Evolutionary conservation across 148 eudicot genomes (phyloP), one percentile per base, ranked within the genome.

Genomic region (Limonium bicolor): DNA sequence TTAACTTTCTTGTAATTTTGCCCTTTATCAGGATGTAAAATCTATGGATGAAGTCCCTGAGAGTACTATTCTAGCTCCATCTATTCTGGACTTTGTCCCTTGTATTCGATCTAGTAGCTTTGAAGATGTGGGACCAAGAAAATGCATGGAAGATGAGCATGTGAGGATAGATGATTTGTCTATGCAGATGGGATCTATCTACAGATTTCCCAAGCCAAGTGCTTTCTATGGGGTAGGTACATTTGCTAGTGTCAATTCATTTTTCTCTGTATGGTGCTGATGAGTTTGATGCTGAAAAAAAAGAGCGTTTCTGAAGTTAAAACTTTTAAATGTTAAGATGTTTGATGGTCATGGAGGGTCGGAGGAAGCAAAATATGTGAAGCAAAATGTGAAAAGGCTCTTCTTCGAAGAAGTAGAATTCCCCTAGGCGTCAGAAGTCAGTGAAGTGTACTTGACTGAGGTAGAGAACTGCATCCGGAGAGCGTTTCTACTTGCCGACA

Each of bases 81-180:
- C 63, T 41, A 37, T 57, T 36, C 51, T 67, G 59, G 71, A 63
- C 49, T 69, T 40, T 61, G 42, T 74, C 31, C 82, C 93, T 5
- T 61, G 41, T 59, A 72, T 82, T 37, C 74, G 86, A 28, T 82
- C 86, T 0, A 82, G 93, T 19, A 72, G 82, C 51, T 78, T 61
- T 64, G 58, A 82, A 23, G 82, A 82, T 34, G 78, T 77, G 20
- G 93, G 93, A 21, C 70, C 77, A 14, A 73, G 86, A 19, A 75
- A 68, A 20, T 82, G 21, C 26, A 78, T 82, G 93, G 93, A 82
- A 66, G 93, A 82, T 54, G 80, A 77, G 38, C 86, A 82, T 44
- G 57, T 82, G 47, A 59, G 51, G 43, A 78, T 82, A 24, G 86
- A 82, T 31, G 86, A 82, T 55, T 73, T 82, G n/a, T 65, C 77